These are phyloP conservation scores for Verticillium nubilum DNA, from an alignment of 2,329 filamentous ascomycete species.

Conservation along the genomic window DNA sequence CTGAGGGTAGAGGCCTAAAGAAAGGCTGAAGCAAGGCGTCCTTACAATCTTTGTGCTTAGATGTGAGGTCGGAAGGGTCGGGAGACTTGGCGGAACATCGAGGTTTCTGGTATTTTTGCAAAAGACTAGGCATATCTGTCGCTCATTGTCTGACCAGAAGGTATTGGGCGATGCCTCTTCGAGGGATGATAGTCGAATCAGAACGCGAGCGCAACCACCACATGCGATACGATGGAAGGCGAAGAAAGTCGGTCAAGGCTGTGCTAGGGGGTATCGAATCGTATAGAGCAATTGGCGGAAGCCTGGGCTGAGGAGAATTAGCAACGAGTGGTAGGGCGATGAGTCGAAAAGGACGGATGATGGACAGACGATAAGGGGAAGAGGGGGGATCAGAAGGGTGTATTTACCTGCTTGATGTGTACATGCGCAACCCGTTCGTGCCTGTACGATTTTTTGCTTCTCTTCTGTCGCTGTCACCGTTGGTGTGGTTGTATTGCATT, in stretches of 20 bases:
- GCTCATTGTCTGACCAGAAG: constrained; percentile 3
- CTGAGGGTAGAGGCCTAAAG: background rate
- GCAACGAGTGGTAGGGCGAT: background rate
- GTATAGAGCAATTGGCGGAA: background rate
- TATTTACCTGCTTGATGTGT: background rate
- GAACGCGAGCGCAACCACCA: background rate
- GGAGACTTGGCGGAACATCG: background rate
- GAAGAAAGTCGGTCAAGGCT: background rate
- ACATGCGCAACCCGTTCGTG: background rate
- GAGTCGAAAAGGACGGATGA: background rate
- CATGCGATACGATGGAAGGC: background rate
- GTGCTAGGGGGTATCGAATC: background rate
- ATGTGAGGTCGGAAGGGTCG: background rate
- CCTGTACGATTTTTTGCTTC: background rate
- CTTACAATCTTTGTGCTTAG: constrained; percentile 1
- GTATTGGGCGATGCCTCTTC: background rate
- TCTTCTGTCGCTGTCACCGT: background rate
- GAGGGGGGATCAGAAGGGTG: background rate
- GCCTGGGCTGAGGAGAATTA: background rate
- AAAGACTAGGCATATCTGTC: constrained; percentile 24
- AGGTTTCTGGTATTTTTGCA: constrained; percentile 16
- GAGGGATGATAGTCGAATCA: background rate
- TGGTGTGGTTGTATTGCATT: background rate
- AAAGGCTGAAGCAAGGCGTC: background rate
- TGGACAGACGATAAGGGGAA: background rate